phyloP scores from a whole-genome alignment of 1,139 yeast species.

The Taphrina communis region DNA sequence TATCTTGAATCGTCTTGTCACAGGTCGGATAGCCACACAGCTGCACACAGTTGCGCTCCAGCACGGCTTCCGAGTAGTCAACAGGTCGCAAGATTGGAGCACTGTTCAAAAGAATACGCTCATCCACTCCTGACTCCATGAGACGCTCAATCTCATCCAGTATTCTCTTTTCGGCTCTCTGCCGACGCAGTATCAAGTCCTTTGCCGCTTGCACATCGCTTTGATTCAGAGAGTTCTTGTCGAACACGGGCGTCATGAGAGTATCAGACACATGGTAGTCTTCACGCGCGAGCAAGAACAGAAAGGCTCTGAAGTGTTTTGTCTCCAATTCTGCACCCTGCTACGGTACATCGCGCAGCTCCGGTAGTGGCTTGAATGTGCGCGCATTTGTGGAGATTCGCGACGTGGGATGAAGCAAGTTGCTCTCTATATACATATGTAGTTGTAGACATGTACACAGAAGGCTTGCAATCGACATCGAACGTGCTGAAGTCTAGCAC shows the following conservation, averaged over 20 bases:
- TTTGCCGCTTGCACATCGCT: background rate
- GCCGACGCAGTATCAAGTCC: constrained; percentile 1
- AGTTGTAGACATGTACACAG: too few species aligned
- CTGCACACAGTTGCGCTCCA: constrained; percentile 9
- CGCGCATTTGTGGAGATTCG: too few species aligned
- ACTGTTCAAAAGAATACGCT: background rate
- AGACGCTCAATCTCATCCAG: constrained; percentile 2
- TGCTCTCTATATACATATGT: too few species aligned
- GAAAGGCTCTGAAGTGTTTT: too few species aligned
- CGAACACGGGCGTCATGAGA: background rate
- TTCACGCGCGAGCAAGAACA: too few species aligned
- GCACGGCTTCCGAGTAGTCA: constrained; percentile 9
- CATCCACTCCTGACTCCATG: background rate
- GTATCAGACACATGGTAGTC: background rate
- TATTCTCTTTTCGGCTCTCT: constrained; percentile 1
- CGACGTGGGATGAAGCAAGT: too few species aligned
- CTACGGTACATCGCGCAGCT: too few species aligned
- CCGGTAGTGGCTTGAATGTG: too few species aligned
- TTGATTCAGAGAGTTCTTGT: too few species aligned
- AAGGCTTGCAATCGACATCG: too few species aligned
- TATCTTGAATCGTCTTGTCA: background rate
- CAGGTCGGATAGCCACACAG: constrained; percentile 24
- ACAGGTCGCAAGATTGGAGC: background rate
- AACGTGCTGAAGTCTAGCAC: too few species aligned
- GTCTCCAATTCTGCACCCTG: too few species aligned